Base-by-base conservation (phyloP, 805 yeast species). In the Barnettozyma salicaria region DNA sequence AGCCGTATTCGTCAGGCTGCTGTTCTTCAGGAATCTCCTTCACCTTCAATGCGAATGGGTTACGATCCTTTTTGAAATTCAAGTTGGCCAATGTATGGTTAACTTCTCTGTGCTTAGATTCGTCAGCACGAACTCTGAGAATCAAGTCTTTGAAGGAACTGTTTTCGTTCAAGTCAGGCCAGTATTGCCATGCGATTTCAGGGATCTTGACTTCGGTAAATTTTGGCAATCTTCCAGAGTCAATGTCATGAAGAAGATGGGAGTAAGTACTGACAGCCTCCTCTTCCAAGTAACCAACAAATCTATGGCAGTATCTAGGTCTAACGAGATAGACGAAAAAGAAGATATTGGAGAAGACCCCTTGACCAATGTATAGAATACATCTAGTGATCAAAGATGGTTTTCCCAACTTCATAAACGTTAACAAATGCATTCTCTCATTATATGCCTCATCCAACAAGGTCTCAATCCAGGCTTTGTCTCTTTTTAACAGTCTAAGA, bases 51-150 rank as follows among this genome's bases (percentile, higher is more conserved):
- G 73, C 87, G 56, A 75, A 81, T 11, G 89, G 89, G 52, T 81
- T 81, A 49, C 86, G 67, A 53, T 81, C 87, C 1, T 32, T 35
- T 29, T 53, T 53, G 44, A 66, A 75, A 37, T 65, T 55, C 48
- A 80, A 66, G 49, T 80, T 80, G 11, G 84, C 88, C 51, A 80
- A 69, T 0, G 88, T 81, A 50, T 80, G 89, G 59, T 80, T 81
- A 20, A 81, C 88, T 52, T 81, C 89, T 57, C 89, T 68, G 53
- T 80, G 88, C 55, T 80, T 80, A 27, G 86, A 80, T 57, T 80
- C 89, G 51, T 80, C 89, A 2, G 89, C 89, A 44, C 88, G 69
- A 18, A 81, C 64, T 47, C 76, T 68, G 41, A 68, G 65, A 32
- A 81, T 63, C 52, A 81, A 65, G 44, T 80, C 86, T 41, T 65